Conservation (phyloP, 306 rosid genomes). For the Styphnolobium japonicum region DNA sequence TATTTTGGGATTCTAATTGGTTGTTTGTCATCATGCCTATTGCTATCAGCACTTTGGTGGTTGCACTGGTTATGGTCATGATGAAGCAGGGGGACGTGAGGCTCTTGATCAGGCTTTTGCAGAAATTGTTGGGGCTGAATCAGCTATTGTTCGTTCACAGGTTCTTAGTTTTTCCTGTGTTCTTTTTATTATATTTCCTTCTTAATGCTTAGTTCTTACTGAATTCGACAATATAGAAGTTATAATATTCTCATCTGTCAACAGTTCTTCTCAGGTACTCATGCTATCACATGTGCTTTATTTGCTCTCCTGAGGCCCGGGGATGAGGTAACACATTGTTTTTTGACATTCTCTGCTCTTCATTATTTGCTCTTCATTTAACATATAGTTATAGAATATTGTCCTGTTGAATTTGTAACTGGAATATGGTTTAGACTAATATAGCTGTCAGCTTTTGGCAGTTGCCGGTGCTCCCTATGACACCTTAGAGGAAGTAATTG, state of each 20-base stretch:
- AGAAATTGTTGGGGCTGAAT: conserved; percentile 88
- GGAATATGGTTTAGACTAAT: conserved; percentile 45
- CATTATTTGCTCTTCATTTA: conserved; percentile 14
- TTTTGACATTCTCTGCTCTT: conserved; percentile 14
- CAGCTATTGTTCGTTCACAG: conserved; percentile 95
- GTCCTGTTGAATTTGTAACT: conserved; percentile 5
- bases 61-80: conserved; percentile 96
- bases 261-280: conserved; percentile 99
- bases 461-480: conserved; percentile 98
- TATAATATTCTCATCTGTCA: conserved; percentile 26
- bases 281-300: conserved; percentile 89
- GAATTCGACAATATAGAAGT: neutral
- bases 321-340: conserved; percentile 72
- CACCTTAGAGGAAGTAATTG: conserved; percentile 89
- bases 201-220: neutral
- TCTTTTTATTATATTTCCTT: neutral
- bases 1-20: neutral
- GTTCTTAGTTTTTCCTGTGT: conserved; percentile 39
- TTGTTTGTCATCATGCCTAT: conserved; percentile 3
- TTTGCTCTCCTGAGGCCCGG: conserved; percentile 84
- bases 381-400: neutral
- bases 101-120: conserved; percentile 94
- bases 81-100: conserved; percentile 95
- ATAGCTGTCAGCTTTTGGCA: conserved; percentile 84
- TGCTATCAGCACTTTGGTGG: conserved; percentile 81